phyloP scores from a whole-genome alignment of 441 rosid species.

The Corymbia citriodora region DNA sequence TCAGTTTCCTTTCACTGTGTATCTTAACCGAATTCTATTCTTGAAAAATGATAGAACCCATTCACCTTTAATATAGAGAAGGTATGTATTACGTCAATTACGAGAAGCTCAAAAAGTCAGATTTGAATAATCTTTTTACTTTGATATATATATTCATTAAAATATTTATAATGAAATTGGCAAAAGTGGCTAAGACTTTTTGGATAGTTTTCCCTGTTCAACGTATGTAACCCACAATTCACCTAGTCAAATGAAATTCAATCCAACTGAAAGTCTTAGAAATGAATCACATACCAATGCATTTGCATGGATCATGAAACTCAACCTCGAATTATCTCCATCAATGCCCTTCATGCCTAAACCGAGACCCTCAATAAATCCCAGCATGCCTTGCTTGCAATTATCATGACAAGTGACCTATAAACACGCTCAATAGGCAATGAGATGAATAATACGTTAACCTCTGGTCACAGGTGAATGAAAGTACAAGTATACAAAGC shows the following conservation, averaged over 20 bases:
- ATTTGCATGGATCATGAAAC: not conserved
- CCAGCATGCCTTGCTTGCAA: not conserved
- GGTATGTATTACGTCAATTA: no score
- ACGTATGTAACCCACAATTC: not conserved
- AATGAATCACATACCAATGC: not conserved
- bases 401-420: not conserved
- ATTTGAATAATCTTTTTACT: no score
- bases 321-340: not conserved
- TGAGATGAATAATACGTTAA: not conserved
- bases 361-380: not conserved
- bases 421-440: not conserved
- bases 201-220: no score
- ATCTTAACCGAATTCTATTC: no score
- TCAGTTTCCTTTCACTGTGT: no score
- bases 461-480: not conserved
- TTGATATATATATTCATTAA: no score
- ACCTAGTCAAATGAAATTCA: not conserved
- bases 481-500: not conserved
- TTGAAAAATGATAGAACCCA: no score
- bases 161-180: no score
- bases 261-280: not conserved
- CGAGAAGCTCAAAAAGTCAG: no score
- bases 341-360: not conserved
- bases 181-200: no score
- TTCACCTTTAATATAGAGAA: no score